Evolutionary conservation across 345 rosid genomes (phyloP), one percentile per base, ranked within the genome.

Genomic region (Corymbia maculata): DNA sequence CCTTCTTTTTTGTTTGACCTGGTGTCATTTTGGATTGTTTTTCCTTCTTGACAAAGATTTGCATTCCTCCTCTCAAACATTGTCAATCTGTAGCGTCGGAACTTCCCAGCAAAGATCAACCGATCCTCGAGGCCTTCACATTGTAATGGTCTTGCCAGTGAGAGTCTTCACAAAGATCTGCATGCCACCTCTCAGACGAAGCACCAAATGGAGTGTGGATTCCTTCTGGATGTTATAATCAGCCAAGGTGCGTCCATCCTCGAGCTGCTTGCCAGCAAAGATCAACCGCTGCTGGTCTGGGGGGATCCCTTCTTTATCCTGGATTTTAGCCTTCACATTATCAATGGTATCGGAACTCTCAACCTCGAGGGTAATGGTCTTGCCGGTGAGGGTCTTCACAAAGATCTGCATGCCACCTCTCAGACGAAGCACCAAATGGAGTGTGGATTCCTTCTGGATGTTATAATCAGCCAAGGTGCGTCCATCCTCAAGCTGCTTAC

Each of bases 401-500:
- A 90, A 90, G 70, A 90, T 90, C 42, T 90, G 91, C 91, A 90
- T 90, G 4, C 89, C 89, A 49, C 88, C 89, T 26, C 91, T 88
- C 2, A 90, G 80, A 13, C 91, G 88, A 61, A 90, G 89, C 14
- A 90, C 91, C 89, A 90, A 13, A 42, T 94, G 94, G 4, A 94
- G 85, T 4, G 95, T 94, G 13, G 95, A 94, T 59, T 94, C 95
- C 88, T 91, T 91, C 87, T 91, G 93, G 79, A 93, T 93, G 30
- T 93, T 93, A 85, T 93, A 93, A 68, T 93, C 95, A 6, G 93
- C 94, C 14, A 93, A 32, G 3, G 94, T 93, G 22, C 94, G 88
- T 3, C 94, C 94, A 85, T 93, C 94, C 87, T 93, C 94, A 11
- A 93, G 86, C 88, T 93, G 94, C 88, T 93, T 93, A 3, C 94